Base-by-base conservation (phyloP, 345 rosid species). In the Cochlearia excelsa region DNA sequence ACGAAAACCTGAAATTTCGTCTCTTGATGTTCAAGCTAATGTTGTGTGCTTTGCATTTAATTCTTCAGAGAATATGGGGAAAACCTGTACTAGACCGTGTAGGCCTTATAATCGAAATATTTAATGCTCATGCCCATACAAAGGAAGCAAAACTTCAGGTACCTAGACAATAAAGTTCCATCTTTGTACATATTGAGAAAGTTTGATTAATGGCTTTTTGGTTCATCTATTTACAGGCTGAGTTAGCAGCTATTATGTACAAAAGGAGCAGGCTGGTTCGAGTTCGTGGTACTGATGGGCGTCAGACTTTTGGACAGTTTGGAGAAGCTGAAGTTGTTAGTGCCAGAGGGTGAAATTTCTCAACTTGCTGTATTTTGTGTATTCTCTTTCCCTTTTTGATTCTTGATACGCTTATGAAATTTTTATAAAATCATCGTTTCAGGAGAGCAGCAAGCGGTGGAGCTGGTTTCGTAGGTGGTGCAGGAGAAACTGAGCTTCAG, bases 271-370 rank as follows among this genome's bases (percentile, higher is more conserved):
- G 98, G 79, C 88, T 92, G 67, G 98, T 92, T 64, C 91, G 98
- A 33, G 86, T 82, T 30, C 82, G 93, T 40, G 83, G 95, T 28
- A 74, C 76, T 28, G 86, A 80, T 59, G 96, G 98, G 38, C 78
- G 88, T 34, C 73, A 46, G 33, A 76, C 86, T 30, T 88, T 92
- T 79, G 98, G 98, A 42, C 75, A 63, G 57, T 46, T 71, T 69
- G 97, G 90, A 58, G 98, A 92, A 70, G 95, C 93, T 72, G 93
- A 92, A 83, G 95, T 92, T 78, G 98, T 92, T 54, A 92, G 97
- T 83, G 98, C 95, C 16, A 79, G 95, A 67, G 98, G 98, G 98
- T 92, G 59, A 72, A 75, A 79, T 62, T 59, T 2, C 34, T 55
- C 28, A 31, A 30, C 51, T 46, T 52, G 30, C 51, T 57, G 23